Evolutionary conservation across 208 protist species (phyloP), one percentile per base, ranked within the genome.

Genomic region (Eutreptiella sp.): DNA sequence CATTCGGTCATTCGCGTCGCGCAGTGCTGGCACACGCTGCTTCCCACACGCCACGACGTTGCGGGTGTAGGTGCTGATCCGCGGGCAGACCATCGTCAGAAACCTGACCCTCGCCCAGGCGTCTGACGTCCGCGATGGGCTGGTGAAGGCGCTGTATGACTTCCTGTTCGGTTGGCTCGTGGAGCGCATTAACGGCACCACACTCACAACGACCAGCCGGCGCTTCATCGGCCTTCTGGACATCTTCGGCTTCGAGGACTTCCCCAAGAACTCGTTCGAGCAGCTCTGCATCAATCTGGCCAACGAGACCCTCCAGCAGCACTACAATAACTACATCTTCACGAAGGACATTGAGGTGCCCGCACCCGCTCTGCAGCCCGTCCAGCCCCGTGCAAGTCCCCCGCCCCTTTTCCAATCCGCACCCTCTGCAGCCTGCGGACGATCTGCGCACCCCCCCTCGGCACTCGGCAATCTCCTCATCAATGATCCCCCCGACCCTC

Each of bases 221-320:
- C 53, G 60, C 32, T 84, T 66, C 36, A 78, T 87, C 46, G 78
- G 73, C 3, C 46, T 88, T 9, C 45, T 87, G 4, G 76, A 89
- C 42, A 79, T 87, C 35, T 81, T 81, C 68, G 75, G 76, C 3
- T 84, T 84, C 70, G 82, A 88, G 68, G 75, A 67, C 24, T 90
- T 91, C 60, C 45, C 70, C 53, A 42, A 77, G 23, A 96, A 96
- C 66, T 85, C 74, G 14, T 96, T 94, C 65, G 92, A 96, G 70
- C 92, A 96, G 71, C 70, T 96, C 4, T 94, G 87, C 69, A 96
- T 96, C 63, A 96, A 96, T 68, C 87, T 87, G 53, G 87, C 89
- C 28, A 94, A 95, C 75, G 91, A 96, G 62, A 86, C 89, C 36
- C 50, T 95, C 46, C 90, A 95, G 62, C 66, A 83, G 33, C 68